These are phyloP conservation scores for Beauveria varroae DNA, from an alignment of 2,329 filamentous ascomycete species.

Conservation along the genomic window DNA sequence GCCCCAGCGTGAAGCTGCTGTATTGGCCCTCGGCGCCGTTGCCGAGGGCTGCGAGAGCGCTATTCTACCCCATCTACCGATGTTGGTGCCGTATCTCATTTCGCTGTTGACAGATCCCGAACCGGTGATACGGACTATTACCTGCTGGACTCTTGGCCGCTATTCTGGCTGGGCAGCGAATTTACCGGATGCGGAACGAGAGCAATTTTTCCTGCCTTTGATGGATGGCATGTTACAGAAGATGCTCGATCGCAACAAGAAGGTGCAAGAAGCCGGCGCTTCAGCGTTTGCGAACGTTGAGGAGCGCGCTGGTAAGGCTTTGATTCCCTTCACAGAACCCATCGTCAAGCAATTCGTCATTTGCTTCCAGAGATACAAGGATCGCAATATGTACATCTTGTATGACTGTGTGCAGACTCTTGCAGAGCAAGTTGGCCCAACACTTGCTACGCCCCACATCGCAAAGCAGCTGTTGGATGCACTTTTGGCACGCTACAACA, in stretches of 20 bases:
- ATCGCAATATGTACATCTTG: constrained; percentile 96
- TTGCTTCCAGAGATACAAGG: constrained; percentile 94
- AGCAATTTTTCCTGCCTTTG: constrained; percentile 83
- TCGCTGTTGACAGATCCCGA: constrained; percentile 76
- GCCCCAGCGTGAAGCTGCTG: constrained; percentile 88
- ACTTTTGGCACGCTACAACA: constrained; percentile 80
- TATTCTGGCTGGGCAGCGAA: constrained; percentile 90
- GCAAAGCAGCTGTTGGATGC: constrained; percentile 86
- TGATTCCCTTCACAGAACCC: constrained; percentile 79
- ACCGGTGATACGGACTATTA: constrained; percentile 91
- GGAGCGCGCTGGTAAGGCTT: constrained; percentile 75
- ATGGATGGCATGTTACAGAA: constrained; percentile 92
- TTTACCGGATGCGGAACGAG: constrained; percentile 60
- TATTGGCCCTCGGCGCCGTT: constrained; percentile 88
- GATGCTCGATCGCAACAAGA: constrained; percentile 97
- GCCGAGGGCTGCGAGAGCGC: constrained; percentile 89
- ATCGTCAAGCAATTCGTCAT: constrained; percentile 88
- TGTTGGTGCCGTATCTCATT: constrained; percentile 85
- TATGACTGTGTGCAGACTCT: constrained; percentile 98
- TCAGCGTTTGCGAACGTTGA: constrained; percentile 95
- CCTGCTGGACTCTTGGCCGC: constrained; percentile 91
- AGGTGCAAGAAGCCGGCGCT: constrained; percentile 91
- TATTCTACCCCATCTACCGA: constrained; percentile 82
- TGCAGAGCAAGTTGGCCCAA: constrained; percentile 80
- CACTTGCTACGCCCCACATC: constrained; percentile 73